Evolutionary conservation across 805 yeast genomes (phyloP).

Genomic region (Metschnikowia matae): DNA sequence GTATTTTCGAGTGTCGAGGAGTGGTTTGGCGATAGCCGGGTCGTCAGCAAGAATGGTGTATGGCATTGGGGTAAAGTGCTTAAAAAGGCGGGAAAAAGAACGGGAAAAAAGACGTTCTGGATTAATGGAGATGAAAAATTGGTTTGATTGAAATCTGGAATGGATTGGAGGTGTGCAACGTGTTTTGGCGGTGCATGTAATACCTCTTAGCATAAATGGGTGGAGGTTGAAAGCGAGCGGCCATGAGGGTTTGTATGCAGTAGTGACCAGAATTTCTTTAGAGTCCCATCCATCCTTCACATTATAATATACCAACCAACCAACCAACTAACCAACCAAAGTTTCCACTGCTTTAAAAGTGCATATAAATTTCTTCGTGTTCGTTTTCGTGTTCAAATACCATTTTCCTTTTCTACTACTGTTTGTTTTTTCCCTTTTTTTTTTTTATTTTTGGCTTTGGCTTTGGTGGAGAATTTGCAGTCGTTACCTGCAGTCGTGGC

Average conservation of each 20-base stretch:
- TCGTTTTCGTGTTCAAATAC: too few species aligned
- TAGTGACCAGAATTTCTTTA: too few species aligned
- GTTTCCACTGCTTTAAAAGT: too few species aligned
- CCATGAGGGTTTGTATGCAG: background rate
- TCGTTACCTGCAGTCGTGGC: too few species aligned
- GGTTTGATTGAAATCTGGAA: background rate
- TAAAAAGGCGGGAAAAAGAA: background rate
- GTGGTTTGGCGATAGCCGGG: constrained; percentile 39
- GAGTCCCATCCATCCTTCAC: too few species aligned
- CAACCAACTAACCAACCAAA: too few species aligned
- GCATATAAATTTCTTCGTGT: too few species aligned
- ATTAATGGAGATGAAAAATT: background rate
- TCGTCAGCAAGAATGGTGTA: constrained; percentile 25
- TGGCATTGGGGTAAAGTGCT: background rate
- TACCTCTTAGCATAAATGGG: constrained; percentile 2
- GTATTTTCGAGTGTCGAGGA: constrained; percentile 72
- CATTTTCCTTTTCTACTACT: too few species aligned
- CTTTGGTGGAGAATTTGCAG: too few species aligned
- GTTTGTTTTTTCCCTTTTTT: too few species aligned
- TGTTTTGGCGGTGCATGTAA: background rate
- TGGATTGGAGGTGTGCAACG: background rate
- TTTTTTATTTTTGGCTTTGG: too few species aligned
- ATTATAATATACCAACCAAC: too few species aligned
- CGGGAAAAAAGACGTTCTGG: background rate
- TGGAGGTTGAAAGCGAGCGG: background rate